Evolutionary conservation across 805 yeast species (phyloP), one percentile per base, ranked within the genome.

Genomic region (Naumovozyma castellii): DNA sequence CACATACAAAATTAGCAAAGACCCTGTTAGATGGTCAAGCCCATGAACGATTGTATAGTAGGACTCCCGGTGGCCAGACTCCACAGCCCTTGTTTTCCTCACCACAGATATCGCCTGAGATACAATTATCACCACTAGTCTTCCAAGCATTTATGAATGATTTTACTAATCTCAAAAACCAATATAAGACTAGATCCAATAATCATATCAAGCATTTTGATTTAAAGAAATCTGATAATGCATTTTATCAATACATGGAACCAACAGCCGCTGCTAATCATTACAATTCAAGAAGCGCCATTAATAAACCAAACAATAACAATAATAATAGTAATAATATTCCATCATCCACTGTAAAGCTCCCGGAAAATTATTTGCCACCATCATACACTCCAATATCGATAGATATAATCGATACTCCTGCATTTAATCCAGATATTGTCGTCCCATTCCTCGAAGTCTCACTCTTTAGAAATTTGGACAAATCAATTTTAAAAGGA

Each of bases 391-490:
- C 81, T 0, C 84, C 87, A 1, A 73, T 81, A 9, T 57, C 76
- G 22, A 63, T 80, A 3, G 94, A 84, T 53, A 62, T 83, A 25
- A 74, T 83, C 1, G 94, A 84, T 50, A 79, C 90, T 0, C 86
- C 88, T 0, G 76, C 82, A 2, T 80, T 78, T 56, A 72, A 76
- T 35, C 73, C 80, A 3, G 75, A 75, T 39, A 75, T 74, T 48
- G 71, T 79, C 25, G 83, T 84, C 8, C 94, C 92, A 1, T 84
- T 83, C 52, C 58, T 84, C 33, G 92, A 83, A 49, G 78, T 80
- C 2, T 80, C 87, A 0, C 49, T 83, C 6, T 79, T 80, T 53
- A 67, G 80, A 32, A 69, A 76, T 45, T 56, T 83, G 32, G 80
- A 78, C 35, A 71, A 69, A 36, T 78, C 76, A 25, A 69, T 76